Conservation (phyloP, 2,329 filamentous ascomycete species). For the Macrophomina tecta region DNA sequence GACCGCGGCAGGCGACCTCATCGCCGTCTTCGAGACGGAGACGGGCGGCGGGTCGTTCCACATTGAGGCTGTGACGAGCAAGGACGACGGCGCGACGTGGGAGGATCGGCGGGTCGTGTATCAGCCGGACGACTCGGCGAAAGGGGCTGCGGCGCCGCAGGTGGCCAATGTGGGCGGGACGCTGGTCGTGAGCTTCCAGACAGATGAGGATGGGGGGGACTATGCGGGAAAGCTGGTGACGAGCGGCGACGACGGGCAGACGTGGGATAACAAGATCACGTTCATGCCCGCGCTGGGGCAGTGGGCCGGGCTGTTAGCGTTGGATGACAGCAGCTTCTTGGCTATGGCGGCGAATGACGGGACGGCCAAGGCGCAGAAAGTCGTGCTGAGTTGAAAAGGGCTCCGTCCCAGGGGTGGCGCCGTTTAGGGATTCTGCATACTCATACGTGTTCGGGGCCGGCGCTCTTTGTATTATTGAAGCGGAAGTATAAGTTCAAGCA, state of each 20-base stretch:
- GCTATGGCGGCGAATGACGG: constrained; percentile 37
- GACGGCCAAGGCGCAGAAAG: constrained; percentile 37
- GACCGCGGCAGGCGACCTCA: constrained; percentile 40
- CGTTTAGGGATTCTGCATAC: too few species aligned
- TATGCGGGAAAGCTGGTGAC: constrained; percentile 35
- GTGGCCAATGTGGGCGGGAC: constrained; percentile 51
- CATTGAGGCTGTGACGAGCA: constrained; percentile 46
- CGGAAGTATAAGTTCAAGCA: too few species aligned
- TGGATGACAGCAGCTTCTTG: constrained; percentile 38
- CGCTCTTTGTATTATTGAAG: too few species aligned
- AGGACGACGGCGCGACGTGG: constrained; percentile 53
- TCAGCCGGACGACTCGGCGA: constrained; percentile 25
- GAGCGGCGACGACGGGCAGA: constrained; percentile 36
- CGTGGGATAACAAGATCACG: constrained; percentile 41
- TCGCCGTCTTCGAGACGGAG: constrained; percentile 54
- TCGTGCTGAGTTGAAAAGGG: constrained; percentile 28
- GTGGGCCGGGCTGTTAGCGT: constrained; percentile 40
- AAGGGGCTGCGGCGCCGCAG: constrained; percentile 50
- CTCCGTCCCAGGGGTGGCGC: too few species aligned
- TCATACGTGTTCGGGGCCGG: too few species aligned
- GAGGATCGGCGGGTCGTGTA: constrained; percentile 45
- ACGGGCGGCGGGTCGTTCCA: constrained; percentile 39
- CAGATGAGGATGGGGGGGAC: constrained; percentile 49
- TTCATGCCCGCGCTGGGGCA: constrained; percentile 35
- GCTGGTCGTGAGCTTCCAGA: constrained; percentile 54